These are phyloP conservation scores for Pythium periplocum DNA, from an alignment of 352 stramenopile species.

Conservation along the genomic window DNA sequence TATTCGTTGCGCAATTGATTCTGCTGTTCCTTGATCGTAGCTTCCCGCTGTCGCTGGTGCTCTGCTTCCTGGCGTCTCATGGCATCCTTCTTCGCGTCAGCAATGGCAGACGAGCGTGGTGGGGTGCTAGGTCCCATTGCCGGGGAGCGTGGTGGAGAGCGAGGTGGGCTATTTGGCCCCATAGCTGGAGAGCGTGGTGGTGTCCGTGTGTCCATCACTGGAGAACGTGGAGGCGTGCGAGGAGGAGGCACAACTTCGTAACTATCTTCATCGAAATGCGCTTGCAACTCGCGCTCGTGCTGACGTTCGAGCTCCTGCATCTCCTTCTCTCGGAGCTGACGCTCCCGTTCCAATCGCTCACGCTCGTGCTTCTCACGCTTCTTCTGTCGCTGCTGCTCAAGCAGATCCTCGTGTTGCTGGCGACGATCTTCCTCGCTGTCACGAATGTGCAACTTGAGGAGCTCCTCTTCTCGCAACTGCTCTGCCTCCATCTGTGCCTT, in stretches of 20 bases:
- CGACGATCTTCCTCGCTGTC: conserved; percentile 18
- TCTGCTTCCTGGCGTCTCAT: conserved; percentile 59
- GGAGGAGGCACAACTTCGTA: not conserved
- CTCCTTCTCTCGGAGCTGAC: conserved; percentile 30
- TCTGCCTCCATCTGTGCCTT: conserved; percentile 13
- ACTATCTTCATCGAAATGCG: conserved; percentile 30
- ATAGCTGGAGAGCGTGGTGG: too few relatives aligned
- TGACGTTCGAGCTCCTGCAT: conserved; percentile 33
- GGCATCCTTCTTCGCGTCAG: conserved; percentile 61
- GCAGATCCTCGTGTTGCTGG: conserved; percentile 31
- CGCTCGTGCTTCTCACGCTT: conserved; percentile 72
- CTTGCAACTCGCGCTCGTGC: conserved; percentile 22
- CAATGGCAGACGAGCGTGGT: conserved; percentile 53
- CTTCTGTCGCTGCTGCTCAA: conserved; percentile 59
- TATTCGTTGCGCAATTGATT: conserved; percentile 17
- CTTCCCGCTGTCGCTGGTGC: conserved; percentile 59
- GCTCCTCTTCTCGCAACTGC: conserved; percentile 16
- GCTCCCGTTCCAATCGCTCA: conserved; percentile 39
- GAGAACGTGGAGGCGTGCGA: not conserved
- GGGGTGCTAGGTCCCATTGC: conserved; percentile 9
- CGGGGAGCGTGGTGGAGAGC: not conserved
- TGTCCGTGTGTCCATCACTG: too few relatives aligned
- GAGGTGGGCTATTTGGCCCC: too few relatives aligned
- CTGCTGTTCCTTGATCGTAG: conserved; percentile 50
- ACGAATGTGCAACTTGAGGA: conserved; percentile 10